Conservation (phyloP, 257 asterid genomes). For the Ilex asprella region DNA sequence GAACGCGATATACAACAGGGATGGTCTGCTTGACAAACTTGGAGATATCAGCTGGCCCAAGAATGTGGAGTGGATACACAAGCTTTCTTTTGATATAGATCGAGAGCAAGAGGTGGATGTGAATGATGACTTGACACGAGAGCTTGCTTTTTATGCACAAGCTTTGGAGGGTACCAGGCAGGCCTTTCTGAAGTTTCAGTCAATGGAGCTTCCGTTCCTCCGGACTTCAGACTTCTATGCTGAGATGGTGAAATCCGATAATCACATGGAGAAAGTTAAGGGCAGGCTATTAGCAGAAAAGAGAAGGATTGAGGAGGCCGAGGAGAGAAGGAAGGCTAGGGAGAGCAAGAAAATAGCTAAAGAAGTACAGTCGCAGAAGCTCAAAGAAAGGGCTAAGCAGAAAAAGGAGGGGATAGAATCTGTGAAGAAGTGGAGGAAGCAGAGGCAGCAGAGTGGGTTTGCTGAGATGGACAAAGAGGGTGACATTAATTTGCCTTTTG, state of each 20-base stretch:
- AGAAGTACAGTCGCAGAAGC: constrained; percentile 71
- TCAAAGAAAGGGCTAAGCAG: constrained; percentile 74
- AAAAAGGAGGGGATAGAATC: constrained; percentile 86
- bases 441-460: constrained; percentile 72
- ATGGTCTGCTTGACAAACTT: constrained; percentile 68
- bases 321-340: constrained; percentile 82
- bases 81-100: constrained; percentile 48
- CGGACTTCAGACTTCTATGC: constrained; percentile 90
- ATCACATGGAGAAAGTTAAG: constrained; percentile 91
- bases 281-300: constrained; percentile 77
- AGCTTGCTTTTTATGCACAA: constrained; percentile 77
- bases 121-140: constrained; percentile 76
- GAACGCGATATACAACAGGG: constrained; percentile 54
- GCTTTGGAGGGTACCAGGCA: constrained; percentile 78
- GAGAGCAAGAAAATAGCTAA: constrained; percentile 84
- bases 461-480: constrained; percentile 39
- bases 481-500: constrained; percentile 51
- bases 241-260: constrained; percentile 83
- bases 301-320: constrained; percentile 68
- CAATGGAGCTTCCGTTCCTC: constrained; percentile 52
- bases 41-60: constrained; percentile 73
- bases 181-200: constrained; percentile 51
- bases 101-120: constrained; percentile 68
- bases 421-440: constrained; percentile 94
- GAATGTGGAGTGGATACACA: constrained; percentile 66